Evolutionary conservation across 208 protist species (phyloP).

Genomic region (Leishmania gerbilli): DNA sequence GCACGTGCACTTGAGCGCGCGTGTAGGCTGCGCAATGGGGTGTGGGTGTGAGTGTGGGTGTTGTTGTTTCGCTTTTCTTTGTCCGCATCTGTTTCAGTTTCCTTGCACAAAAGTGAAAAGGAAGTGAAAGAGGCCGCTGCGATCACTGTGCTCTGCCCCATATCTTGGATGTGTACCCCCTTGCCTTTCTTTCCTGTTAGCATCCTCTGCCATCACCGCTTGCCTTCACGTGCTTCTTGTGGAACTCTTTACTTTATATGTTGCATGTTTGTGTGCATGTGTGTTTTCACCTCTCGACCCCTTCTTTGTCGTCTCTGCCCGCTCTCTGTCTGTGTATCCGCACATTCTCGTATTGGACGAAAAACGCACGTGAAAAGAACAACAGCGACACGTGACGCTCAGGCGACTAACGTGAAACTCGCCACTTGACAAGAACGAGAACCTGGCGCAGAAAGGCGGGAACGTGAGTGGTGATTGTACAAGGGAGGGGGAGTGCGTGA

Average conservation of each 20-base stretch:
- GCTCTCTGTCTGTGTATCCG: neutral
- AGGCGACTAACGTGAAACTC: neutral
- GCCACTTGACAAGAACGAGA: neutral
- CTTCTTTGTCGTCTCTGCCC: neutral
- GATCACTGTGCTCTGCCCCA: neutral
- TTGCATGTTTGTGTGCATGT: neutral
- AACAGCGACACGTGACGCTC: neutral
- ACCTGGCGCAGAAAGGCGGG: neutral
- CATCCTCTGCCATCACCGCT: neutral
- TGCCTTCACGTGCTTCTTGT: neutral
- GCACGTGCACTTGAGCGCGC: neutral
- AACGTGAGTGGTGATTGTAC: neutral
- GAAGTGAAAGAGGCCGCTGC: neutral
- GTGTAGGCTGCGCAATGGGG: neutral
- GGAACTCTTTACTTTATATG: neutral
- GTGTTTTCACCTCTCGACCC: neutral
- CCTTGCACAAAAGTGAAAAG: neutral
- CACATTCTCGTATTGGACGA: neutral
- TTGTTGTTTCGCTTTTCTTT: neutral
- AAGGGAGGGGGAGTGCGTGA: neutral
- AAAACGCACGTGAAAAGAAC: neutral
- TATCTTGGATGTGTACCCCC: neutral
- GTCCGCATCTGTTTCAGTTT: neutral
- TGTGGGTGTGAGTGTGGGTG: neutral
- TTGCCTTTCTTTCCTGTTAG: neutral